phyloP scores from a whole-genome alignment of 768 basidiomycete species.

The Psilocybe tampanensis region DNA sequence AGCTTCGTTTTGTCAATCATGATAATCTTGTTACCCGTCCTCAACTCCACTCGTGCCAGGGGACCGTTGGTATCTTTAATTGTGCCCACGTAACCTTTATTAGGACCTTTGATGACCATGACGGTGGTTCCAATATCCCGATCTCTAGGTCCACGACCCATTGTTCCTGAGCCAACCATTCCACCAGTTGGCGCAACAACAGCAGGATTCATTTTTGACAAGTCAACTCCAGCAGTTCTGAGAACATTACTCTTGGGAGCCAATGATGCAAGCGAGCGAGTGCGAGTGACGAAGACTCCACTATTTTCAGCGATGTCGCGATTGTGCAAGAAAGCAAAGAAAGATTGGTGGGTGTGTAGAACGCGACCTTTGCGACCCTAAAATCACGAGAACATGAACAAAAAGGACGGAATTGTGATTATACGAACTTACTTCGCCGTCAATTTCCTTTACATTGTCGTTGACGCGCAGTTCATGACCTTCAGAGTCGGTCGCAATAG shows the following conservation, averaged over 20 bases:
- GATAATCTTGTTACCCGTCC: slow-evolving; percentile 84
- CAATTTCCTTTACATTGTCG: slow-evolving; percentile 92
- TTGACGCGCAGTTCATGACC: slow-evolving; percentile 84
- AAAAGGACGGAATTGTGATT: neutral
- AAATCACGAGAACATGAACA: slow-evolving; percentile 6
- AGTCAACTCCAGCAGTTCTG: slow-evolving; percentile 66
- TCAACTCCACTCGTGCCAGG: slow-evolving; percentile 88
- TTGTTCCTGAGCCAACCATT: slow-evolving; percentile 78
- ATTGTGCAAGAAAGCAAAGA: slow-evolving; percentile 93
- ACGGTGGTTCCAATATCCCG: slow-evolving; percentile 81
- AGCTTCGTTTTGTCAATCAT: slow-evolving; percentile 84
- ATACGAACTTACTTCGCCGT: slow-evolving; percentile 69
- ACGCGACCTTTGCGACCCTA: slow-evolving; percentile 88
- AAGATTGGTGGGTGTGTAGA: slow-evolving; percentile 91
- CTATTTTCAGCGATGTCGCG: slow-evolving; percentile 89
- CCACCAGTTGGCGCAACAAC: slow-evolving; percentile 65
- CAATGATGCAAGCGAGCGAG: slow-evolving; percentile 78
- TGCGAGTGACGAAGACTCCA: slow-evolving; percentile 92
- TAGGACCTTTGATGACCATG: slow-evolving; percentile 80
- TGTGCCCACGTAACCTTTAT: slow-evolving; percentile 88
- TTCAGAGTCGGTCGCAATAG: slow-evolving; percentile 89
- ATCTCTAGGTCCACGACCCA: slow-evolving; percentile 81
- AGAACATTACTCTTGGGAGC: slow-evolving; percentile 83
- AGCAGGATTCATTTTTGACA: slow-evolving; percentile 92
- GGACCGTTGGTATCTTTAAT: slow-evolving; percentile 95